Base-by-base conservation (phyloP, 2,329 filamentous ascomycete genomes). In the Colletotrichum cuscutae region DNA sequence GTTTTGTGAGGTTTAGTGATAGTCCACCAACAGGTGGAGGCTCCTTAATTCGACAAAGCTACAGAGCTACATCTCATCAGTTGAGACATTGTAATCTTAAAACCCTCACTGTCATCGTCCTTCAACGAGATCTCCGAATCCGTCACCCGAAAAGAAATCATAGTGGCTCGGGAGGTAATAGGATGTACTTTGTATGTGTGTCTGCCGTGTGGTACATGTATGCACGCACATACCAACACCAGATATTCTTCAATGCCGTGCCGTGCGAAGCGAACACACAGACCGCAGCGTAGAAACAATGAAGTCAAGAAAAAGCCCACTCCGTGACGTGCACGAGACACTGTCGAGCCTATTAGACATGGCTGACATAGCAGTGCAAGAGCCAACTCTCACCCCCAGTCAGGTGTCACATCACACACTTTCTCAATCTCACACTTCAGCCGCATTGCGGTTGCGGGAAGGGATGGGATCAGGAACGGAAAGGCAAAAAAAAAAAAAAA, bases 281-380 rank as follows among this genome's bases (percentile, higher is more conserved):
- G 49, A 65, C n/a, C 19, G 8, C 26, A 37, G 15, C 24, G 26
- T 37, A 22, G 68, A 66, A 69, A 70, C 62, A 65, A 35, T 7
- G 30, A 60, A 35, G 30, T 32, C 22, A 49, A 37, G 58, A 32
- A 49, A 37, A 37, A 22, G 54, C 19, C 63, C 56, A 67, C 68
- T 71, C 57, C 63, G 63, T 52, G 68, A 71, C 68, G 62, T 61
- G 68, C 68, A 71, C 68, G 68, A 71, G 68, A 71, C 68, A 67
- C 68, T 19, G 32, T 60, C 46, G 56, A 67, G 57, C 28, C 35
- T 61, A 68, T 68, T 62, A 68, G 61, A 68, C 68, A 68, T 60
- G 26, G 68, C 68, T 71, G 57, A 71, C 68, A 52, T 49, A 68
- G 63, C 68, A 68, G 54, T 13, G 46, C 59, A 28, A 12, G 49